phyloP scores from a whole-genome alignment of 2,329 filamentous ascomycete species.

The Hyphodiscus sp. region DNA sequence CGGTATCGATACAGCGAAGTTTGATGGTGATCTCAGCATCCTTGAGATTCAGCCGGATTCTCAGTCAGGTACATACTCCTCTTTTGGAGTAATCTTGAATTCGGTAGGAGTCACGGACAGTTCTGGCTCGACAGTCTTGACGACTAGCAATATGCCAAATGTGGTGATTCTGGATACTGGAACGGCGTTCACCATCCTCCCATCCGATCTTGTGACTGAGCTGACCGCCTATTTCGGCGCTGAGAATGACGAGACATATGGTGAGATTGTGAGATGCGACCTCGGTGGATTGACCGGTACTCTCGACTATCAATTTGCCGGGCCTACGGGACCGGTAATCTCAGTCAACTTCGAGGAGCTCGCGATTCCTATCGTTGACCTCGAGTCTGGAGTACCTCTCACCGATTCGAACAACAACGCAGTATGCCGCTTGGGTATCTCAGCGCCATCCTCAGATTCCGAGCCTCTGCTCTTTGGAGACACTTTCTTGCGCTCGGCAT shows the following conservation, averaged over 20 bases:
- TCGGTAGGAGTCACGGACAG: conserved; percentile 6
- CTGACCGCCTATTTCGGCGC: conserved; percentile 39
- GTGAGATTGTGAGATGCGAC: conserved; percentile 41
- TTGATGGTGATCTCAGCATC: conserved; percentile 28
- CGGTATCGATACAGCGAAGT: conserved; percentile 38
- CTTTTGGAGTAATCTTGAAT: conserved; percentile 13
- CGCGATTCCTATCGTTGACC: conserved; percentile 26
- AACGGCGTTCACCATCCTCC: conserved; percentile 57
- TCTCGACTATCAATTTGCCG: conserved; percentile 40
- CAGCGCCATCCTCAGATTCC: conserved; percentile 4
- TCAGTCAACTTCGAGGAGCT: conserved; percentile 39
- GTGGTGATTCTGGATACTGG: conserved; percentile 55
- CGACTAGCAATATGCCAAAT: conserved; percentile 30
- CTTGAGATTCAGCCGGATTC: conserved; percentile 14
- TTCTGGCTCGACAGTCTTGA: conserved; percentile 8
- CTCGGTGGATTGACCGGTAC: conserved; percentile 30
- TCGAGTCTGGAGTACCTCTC: conserved; percentile 18
- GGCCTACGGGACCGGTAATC: conserved; percentile 34
- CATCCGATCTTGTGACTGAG: conserved; percentile 42
- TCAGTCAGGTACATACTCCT: not conserved
- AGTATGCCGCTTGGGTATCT: conserved; percentile 29
- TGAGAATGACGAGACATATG: conserved; percentile 34
- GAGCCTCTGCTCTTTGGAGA: conserved; percentile 35
- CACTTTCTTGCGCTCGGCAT: conserved; percentile 43
- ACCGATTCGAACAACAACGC: conserved; percentile 29